phyloP scores from a whole-genome alignment of 257 asterid species.

The Salvia hispanica region DNA sequence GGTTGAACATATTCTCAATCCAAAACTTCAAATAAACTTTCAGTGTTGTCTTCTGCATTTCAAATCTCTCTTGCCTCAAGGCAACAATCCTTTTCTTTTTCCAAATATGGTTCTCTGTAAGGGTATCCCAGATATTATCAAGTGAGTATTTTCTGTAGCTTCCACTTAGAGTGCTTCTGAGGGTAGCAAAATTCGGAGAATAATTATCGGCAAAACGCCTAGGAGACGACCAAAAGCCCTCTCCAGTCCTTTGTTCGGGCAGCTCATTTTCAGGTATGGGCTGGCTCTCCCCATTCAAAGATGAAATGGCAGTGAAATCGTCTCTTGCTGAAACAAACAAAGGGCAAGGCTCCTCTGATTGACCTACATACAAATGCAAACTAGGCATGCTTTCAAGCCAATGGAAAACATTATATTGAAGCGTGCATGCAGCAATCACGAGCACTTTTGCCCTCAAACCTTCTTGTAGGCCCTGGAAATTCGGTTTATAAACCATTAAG shows the following conservation, averaged over 20 bases:
- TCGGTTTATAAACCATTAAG: constrained; percentile 60
- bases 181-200: constrained; percentile 47
- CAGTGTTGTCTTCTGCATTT: constrained; percentile 77
- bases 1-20: constrained; percentile 94
- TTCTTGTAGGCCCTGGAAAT: constrained; percentile 78
- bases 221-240: constrained; percentile 56
- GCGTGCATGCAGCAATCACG: constrained; percentile 89
- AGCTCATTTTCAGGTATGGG: constrained; percentile 41
- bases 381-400: constrained; percentile 81
- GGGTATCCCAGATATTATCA: constrained; percentile 84
- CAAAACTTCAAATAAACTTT: constrained; percentile 90
- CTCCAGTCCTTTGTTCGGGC: constrained; percentile 42
- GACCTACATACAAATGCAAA: constrained; percentile 49
- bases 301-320: constrained; percentile 39
- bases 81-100: constrained; percentile 65
- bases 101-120: constrained; percentile 84
- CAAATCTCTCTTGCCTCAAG: constrained; percentile 87
- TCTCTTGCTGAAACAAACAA: constrained; percentile 73
- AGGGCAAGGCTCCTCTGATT: constrained; percentile 89
- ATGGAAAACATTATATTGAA: constrained; percentile 84
- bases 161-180: constrained; percentile 38
- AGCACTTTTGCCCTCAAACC: constrained; percentile 90
- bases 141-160: constrained; percentile 52
- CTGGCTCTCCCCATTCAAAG: constrained; percentile 47
- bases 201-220: constrained; percentile 41